Conservation (phyloP, 768 basidiomycete species). For the Leccinum olivaceopallidum region DNA sequence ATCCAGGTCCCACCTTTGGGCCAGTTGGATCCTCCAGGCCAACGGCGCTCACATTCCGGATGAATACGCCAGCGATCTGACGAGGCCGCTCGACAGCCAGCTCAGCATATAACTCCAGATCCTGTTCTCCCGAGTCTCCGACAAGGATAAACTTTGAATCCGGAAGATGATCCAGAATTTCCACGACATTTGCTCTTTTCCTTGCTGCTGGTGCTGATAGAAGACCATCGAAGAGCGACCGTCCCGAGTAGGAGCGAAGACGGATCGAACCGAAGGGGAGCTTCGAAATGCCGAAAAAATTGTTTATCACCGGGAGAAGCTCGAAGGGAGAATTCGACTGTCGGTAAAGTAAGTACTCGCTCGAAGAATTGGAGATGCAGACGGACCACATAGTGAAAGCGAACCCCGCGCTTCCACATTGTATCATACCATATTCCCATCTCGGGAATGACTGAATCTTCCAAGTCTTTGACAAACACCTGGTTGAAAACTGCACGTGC, state of each 20-base stretch:
- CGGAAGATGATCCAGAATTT: conserved; percentile 74
- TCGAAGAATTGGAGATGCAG: neutral
- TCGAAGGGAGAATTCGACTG: conserved; percentile 91
- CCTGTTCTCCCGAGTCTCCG: conserved; percentile 94
- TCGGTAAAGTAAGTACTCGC: conserved; percentile 9
- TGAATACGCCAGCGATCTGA: conserved; percentile 78
- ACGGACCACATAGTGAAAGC: conserved; percentile 89
- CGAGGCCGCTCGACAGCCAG: conserved; percentile 67
- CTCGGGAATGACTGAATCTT: conserved; percentile 76
- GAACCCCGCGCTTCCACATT: conserved; percentile 70
- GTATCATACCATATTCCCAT: conserved; percentile 78
- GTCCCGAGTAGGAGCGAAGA: conserved; percentile 82
- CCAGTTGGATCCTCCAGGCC: conserved; percentile 68
- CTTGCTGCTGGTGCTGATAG: conserved; percentile 80
- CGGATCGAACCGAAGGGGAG: conserved; percentile 77
- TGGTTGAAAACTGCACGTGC: conserved; percentile 84
- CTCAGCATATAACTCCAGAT: conserved; percentile 85
- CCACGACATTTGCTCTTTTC: conserved; percentile 79
- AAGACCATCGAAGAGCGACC: conserved; percentile 80
- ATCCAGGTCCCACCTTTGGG: conserved; percentile 9
- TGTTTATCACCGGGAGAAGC: conserved; percentile 72
- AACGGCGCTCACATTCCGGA: conserved; percentile 66
- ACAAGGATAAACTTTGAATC: conserved; percentile 78
- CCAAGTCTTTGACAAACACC: conserved; percentile 85
- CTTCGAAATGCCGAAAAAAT: conserved; percentile 70